Evolutionary conservation across 1,284 basidiomycete genomes (phyloP).

Genomic region (Ustilago tritici): DNA sequence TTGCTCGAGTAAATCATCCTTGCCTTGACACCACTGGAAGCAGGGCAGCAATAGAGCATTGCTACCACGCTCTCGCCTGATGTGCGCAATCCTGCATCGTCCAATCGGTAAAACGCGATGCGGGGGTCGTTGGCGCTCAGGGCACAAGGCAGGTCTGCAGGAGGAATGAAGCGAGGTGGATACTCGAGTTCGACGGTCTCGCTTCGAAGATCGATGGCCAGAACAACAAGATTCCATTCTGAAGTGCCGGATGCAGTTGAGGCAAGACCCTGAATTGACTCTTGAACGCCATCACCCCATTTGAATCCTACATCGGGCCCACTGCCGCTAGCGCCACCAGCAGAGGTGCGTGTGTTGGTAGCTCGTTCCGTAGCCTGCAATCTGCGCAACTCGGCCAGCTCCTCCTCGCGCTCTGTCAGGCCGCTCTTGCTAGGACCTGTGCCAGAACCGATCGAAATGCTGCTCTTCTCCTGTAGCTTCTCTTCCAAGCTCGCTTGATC

Average conservation of each 20-base stretch:
- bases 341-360: not conserved
- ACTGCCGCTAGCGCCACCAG: slow-evolving; percentile 7
- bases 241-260: slow-evolving; percentile 51
- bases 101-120: slow-evolving; percentile 54
- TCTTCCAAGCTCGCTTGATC: slow-evolving; percentile 20
- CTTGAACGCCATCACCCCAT: slow-evolving; percentile 48
- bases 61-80: slow-evolving; percentile 51
- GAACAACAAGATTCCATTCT: slow-evolving; percentile 57
- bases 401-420: slow-evolving; percentile 44
- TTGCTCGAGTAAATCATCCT: slow-evolving; percentile 62
- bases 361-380: slow-evolving; percentile 45
- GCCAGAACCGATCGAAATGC: slow-evolving; percentile 34
- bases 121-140: slow-evolving; percentile 44
- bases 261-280: slow-evolving; percentile 45
- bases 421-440: slow-evolving; percentile 24
- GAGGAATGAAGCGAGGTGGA: slow-evolving; percentile 45
- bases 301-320: slow-evolving; percentile 40
- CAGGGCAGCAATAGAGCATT: slow-evolving; percentile 62
- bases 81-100: slow-evolving; percentile 25
- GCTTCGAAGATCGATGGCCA: slow-evolving; percentile 49
- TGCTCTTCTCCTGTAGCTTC: slow-evolving; percentile 20
- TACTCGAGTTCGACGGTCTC: slow-evolving; percentile 49
- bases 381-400: slow-evolving; percentile 42
- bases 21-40: slow-evolving; percentile 50
- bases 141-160: slow-evolving; percentile 35